Evolutionary conservation across 805 yeast genomes (phyloP), one percentile per base, ranked within the genome.

Genomic region (Saturnispora hagleri): DNA sequence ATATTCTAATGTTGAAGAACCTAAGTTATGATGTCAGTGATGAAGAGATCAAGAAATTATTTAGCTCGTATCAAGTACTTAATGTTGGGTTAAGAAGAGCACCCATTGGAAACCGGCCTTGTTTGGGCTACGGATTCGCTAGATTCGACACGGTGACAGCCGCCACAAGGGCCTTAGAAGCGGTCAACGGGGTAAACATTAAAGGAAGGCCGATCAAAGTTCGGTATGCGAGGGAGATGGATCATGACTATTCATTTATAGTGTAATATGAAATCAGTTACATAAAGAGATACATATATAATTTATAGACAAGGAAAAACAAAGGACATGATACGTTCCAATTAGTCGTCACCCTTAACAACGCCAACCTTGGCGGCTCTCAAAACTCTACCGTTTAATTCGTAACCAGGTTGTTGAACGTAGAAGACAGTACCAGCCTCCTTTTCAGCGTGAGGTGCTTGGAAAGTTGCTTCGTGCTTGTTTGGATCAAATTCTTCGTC

Each of bases 301-400:
- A 38, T 38, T 38, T 33, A 46, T 28, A 41, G 35, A 53, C 44
- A 34, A 51, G 26, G 46, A 18, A 20, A 38, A 38, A 38, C 12
- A 31, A 12, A n/a, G 22, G 42, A 20, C 24, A 38, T 18, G 13
- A 17, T 15, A 20, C 31, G 36, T 35, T 26, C 24, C 52, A 54
- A 48, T 60, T 66, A 66, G 41, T 72, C 74, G 13, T 62, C 60
- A 51, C 69, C 79, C 72, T 85, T 87, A 58, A 89, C 97, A 63
- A 89, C 80, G 60, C 97, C 97, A 58, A 89, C 97, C 76, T 89
- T 89, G 53, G 97, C 96, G 33, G 97, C 95, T 72, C 97, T 81
- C 66, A 89, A 76, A 34, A 89, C 96, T 67, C 97, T 80, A 61
- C 84, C 81, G 72, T 89, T 89, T 63, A 89, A 76, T 54, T 84